These are phyloP conservation scores for Sclerotinia borealis DNA, from an alignment of 2,329 filamentous ascomycete species.

Conservation along the genomic window DNA sequence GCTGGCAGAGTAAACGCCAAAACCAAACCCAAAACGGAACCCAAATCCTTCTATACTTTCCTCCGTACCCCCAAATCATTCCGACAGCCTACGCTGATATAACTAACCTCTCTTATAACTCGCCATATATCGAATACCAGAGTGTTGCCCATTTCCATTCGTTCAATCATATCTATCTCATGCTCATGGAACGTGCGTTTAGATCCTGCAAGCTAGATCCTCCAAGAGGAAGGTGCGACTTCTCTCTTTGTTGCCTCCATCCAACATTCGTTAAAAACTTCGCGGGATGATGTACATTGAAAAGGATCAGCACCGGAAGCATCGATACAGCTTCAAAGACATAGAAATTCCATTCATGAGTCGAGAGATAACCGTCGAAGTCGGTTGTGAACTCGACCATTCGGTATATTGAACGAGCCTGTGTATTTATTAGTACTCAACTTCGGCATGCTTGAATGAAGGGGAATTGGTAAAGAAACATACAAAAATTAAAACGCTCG, in stretches of 20 bases:
- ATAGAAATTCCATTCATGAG: constrained; percentile 47
- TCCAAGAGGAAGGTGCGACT: not conserved
- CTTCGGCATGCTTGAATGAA: no score
- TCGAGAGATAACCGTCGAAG: constrained; percentile 42
- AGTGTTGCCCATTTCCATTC: no score
- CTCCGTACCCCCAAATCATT: no score
- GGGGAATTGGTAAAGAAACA: constrained; percentile 15
- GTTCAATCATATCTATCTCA: no score
- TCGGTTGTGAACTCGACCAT: constrained; percentile 47
- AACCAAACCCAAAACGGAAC: no score
- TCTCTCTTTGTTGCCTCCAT: constrained; percentile 9
- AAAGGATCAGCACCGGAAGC: constrained; percentile 38
- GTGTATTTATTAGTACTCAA: not conserved
- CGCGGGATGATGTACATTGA: constrained; percentile 44
- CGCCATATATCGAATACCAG: no score
- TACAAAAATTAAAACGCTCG: constrained; percentile 42
- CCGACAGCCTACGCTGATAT: no score
- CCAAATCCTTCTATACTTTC: no score
- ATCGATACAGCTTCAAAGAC: constrained; percentile 37
- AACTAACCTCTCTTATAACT: no score
- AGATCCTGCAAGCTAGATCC: not conserved
- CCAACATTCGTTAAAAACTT: constrained; percentile 30
- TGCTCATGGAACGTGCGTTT: not conserved
- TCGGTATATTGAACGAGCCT: constrained; percentile 42
- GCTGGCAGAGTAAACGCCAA: no score